Conservation (phyloP, 2,329 filamentous ascomycete genomes). For the Beauveria australis region DNA sequence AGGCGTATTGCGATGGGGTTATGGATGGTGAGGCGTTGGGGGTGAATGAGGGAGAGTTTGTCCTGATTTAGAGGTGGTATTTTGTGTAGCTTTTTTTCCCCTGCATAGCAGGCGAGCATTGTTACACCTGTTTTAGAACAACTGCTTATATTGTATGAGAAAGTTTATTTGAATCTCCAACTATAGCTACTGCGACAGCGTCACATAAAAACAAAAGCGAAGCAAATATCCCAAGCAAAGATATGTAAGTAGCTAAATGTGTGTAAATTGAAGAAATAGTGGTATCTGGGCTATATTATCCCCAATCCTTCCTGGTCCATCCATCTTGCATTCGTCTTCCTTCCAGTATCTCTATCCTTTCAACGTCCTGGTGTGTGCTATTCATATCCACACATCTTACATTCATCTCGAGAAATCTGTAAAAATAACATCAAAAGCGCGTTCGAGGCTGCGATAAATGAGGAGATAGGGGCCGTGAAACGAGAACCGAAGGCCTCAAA, state of each 20-base stretch:
- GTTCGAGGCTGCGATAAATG: neutral
- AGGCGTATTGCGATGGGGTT: slow-evolving; percentile 26
- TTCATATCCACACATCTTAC: neutral
- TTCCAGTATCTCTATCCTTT: slow-evolving; percentile 13
- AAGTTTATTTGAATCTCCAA: neutral
- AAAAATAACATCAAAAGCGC: neutral
- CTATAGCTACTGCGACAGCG: neutral
- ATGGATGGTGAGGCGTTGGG: slow-evolving; percentile 24
- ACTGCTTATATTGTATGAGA: too few relatives aligned
- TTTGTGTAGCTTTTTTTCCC: neutral
- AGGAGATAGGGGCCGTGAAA: neutral
- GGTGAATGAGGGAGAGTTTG: neutral
- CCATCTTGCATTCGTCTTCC: neutral
- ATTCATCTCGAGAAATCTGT: neutral
- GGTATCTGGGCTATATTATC: slow-evolving; percentile 8
- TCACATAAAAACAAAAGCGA: too few relatives aligned
- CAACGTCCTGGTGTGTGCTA: neutral
- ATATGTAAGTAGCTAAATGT: neutral
- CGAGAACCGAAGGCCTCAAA: neutral
- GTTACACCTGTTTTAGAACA: neutral
- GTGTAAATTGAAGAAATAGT: slow-evolving; percentile 6
- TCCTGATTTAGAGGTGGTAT: neutral
- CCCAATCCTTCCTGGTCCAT: neutral
- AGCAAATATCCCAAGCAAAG: neutral
- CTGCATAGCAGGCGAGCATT: neutral